Evolutionary conservation across 176 grass and related monocot genomes (phyloP).

Genomic region (Bromus sterilis): DNA sequence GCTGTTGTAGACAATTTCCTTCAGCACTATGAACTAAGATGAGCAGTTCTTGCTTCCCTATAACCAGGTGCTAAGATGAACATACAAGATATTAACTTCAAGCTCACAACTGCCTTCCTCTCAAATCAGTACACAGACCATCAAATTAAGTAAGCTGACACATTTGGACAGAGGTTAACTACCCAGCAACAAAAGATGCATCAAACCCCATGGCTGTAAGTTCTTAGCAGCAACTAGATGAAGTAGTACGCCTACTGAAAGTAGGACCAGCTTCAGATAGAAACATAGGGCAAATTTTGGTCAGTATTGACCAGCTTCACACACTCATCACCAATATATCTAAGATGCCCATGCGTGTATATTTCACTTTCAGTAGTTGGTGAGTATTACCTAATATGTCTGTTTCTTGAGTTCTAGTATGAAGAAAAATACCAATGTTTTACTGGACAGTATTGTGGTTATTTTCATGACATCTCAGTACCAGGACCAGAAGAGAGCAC

Average conservation of each 20-base stretch:
- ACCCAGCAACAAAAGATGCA: conserved; percentile 6
- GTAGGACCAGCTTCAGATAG: background rate
- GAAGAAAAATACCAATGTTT: background rate
- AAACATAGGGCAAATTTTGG: background rate
- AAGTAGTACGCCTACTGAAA: background rate
- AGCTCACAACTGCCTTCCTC: background rate
- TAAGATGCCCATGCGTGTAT: background rate
- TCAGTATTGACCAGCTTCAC: background rate
- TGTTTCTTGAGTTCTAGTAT: background rate
- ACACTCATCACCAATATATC: background rate
- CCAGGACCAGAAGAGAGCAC: background rate
- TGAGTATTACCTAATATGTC: background rate
- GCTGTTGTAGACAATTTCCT: background rate
- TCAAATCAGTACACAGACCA: background rate
- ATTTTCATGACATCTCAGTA: background rate
- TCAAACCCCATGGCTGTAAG: background rate
- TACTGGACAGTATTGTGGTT: background rate
- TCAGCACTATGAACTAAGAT: background rate
- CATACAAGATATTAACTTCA: background rate
- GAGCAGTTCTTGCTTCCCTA: background rate
- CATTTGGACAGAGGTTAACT: background rate
- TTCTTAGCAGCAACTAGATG: background rate
- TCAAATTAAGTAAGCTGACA: background rate
- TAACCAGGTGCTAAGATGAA: background rate
- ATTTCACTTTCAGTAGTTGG: background rate